phyloP scores from a whole-genome alignment of 2,329 filamentous ascomycete species.

The Bipolaris oryzae region DNA sequence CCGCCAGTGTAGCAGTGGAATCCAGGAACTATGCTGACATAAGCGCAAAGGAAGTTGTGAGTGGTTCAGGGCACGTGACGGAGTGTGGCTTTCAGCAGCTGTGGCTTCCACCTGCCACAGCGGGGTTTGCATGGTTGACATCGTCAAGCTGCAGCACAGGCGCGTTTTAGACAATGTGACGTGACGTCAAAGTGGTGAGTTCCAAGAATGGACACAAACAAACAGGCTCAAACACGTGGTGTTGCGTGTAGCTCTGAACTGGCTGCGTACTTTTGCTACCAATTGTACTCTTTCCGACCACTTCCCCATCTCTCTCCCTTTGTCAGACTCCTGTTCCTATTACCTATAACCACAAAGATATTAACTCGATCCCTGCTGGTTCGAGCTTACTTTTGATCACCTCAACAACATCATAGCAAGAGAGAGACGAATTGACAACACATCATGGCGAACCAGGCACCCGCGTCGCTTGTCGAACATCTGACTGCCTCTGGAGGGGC shows the following conservation, averaged over 20 bases:
- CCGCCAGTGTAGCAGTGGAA: background rate
- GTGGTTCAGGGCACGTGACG: background rate
- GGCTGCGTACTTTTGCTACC: background rate
- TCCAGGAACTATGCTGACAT: background rate
- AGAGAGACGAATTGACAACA: background rate
- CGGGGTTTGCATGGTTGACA: background rate
- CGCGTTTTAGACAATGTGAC: background rate
- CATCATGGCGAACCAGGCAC: conserved; percentile 14
- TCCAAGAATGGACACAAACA: conserved; percentile 2
- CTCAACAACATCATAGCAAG: background rate
- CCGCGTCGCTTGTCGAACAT: conserved; percentile 43
- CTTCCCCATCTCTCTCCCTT: background rate
- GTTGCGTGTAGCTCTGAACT: background rate
- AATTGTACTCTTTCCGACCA: background rate
- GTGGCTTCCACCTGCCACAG: conserved; percentile 8
- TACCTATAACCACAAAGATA: background rate
- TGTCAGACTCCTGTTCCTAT: background rate
- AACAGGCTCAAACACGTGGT: conserved; percentile 6
- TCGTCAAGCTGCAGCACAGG: background rate
- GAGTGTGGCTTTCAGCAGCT: conserved; percentile 1
- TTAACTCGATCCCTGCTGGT: background rate
- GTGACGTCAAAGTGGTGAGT: conserved; percentile 4
- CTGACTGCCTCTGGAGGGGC: conserved; percentile 51
- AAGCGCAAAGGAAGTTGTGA: background rate
- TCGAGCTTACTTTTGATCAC: background rate